Evolutionary conservation across 2,329 filamentous ascomycete genomes (phyloP).

Genomic region (Ophiostoma perfectum): DNA sequence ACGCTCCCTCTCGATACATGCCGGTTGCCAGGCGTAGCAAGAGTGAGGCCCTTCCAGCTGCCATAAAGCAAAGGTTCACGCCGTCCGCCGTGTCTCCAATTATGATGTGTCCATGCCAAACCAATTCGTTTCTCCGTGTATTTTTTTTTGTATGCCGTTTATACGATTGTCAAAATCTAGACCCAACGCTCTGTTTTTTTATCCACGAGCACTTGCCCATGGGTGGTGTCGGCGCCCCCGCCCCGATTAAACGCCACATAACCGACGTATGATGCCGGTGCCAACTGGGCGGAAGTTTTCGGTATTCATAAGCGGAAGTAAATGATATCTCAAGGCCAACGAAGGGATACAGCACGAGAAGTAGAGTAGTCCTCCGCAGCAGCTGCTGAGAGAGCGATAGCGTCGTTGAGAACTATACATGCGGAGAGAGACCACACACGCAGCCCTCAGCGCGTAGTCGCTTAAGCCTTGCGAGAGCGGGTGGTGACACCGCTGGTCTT

Average conservation of each 20-base stretch:
- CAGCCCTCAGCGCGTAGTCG: background rate
- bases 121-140: conserved; percentile 19
- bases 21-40: too few relatives aligned
- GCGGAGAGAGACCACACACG: background rate
- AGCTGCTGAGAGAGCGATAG: background rate
- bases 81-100: conserved; percentile 17
- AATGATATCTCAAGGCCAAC: background rate
- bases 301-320: background rate
- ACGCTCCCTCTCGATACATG: background rate
- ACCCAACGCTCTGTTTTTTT: background rate
- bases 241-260: conserved; percentile 3
- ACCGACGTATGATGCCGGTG: background rate
- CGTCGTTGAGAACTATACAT: background rate
- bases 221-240: background rate
- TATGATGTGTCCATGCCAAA: conserved; percentile 18
- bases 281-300: background rate
- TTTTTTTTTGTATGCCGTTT: conserved; percentile 20
- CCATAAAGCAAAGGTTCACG: conserved; percentile 16
- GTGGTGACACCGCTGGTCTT: conserved; percentile 42
- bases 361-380: background rate
- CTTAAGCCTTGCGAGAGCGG: conserved; percentile 65
- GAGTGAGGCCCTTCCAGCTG: background rate
- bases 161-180: conserved; percentile 14
- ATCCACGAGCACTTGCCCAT: conserved; percentile 19
- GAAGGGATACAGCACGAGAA: background rate